A percentile compares a stretch with the other conserved stretches of the same genome.
Evolutionary conservation across 2,329 filamentous ascomycete genomes (phyloP).

Genomic region (Aspergillus ochraceoroseus): DNA sequence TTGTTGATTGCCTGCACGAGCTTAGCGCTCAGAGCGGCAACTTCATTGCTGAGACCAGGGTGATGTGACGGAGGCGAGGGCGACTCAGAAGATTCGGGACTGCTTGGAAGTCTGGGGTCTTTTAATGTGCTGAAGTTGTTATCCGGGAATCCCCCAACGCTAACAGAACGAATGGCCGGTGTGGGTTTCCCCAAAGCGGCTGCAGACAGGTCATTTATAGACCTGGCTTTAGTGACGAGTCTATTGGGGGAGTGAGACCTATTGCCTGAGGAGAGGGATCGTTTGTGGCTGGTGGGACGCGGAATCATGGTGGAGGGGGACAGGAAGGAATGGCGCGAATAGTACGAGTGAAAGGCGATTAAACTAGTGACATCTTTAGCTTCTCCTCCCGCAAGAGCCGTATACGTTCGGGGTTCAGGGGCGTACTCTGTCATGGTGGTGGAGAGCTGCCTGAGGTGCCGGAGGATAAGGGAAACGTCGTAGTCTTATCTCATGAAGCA

Average conservation of each 20-base stretch:
- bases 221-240: slow-evolving; percentile 44
- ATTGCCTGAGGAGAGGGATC: slow-evolving; percentile 37
- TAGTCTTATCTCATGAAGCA: background rate
- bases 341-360: slow-evolving; percentile 39
- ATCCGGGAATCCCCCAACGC: slow-evolving; percentile 33
- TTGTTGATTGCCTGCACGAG: slow-evolving; percentile 97
- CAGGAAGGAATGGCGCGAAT: slow-evolving; percentile 33
- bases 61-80: slow-evolving; percentile 42
- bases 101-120: slow-evolving; percentile 40
- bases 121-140: slow-evolving; percentile 46
- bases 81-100: slow-evolving; percentile 35
- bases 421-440: slow-evolving; percentile 41
- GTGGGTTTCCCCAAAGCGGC: slow-evolving; percentile 29
- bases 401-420: background rate
- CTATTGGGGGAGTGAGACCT: slow-evolving; percentile 34
- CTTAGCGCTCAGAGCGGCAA: slow-evolving; percentile 87
- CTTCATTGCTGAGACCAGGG: slow-evolving; percentile 65
- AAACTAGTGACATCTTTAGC: slow-evolving; percentile 28
- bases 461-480: background rate
- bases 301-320: slow-evolving; percentile 38
- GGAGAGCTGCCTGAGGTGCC: slow-evolving; percentile 9
- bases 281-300: slow-evolving; percentile 34
- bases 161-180: slow-evolving; percentile 23
- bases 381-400: no score
- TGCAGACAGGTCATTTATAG: slow-evolving; percentile 40